Evolutionary conservation across 768 basidiomycete genomes (phyloP).

Genomic region (Panaeolus papilionaceus): DNA sequence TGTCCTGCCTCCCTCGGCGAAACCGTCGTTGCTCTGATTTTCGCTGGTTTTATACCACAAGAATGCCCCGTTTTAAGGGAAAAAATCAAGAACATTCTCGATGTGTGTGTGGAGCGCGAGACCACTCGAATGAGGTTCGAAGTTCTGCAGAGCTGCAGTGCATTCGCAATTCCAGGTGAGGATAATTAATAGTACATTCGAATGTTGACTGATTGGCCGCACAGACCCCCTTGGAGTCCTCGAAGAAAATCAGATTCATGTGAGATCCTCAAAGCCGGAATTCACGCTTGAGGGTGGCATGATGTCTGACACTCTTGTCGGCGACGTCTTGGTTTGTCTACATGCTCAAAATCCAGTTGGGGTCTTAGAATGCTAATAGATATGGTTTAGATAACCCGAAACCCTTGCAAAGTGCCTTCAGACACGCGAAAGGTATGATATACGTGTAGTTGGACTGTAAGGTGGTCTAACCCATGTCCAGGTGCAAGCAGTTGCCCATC

Average conservation of each 20-base stretch:
- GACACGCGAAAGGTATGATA: constrained; percentile 65
- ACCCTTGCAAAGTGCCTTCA: constrained; percentile 75
- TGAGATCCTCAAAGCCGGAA: constrained; percentile 53
- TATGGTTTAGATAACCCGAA: constrained; percentile 47
- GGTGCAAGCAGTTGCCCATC: constrained; percentile 62
- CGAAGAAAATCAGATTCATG: constrained; percentile 59
- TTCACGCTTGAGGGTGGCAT: constrained; percentile 49
- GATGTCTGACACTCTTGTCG: constrained; percentile 54
- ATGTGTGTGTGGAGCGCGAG: constrained; percentile 45
- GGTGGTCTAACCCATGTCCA: constrained; percentile 27
- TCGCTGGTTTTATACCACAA: constrained; percentile 63
- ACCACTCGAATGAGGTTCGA: constrained; percentile 50
- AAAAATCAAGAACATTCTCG: constrained; percentile 56
- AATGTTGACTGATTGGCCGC: constrained; percentile 36
- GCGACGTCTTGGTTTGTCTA: constrained; percentile 51
- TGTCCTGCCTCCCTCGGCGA: constrained; percentile 69
- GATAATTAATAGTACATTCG: constrained; percentile 38
- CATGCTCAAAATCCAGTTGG: background rate
- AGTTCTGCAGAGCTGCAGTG: constrained; percentile 60
- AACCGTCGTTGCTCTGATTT: constrained; percentile 60
- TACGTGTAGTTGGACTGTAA: background rate
- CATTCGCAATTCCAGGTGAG: constrained; percentile 66
- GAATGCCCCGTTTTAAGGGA: constrained; percentile 53
- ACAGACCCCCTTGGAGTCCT: constrained; percentile 61
- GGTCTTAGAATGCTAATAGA: background rate